Evolutionary conservation across 1,284 basidiomycete genomes (phyloP).

Genomic region (Sphagnurus paluster): DNA sequence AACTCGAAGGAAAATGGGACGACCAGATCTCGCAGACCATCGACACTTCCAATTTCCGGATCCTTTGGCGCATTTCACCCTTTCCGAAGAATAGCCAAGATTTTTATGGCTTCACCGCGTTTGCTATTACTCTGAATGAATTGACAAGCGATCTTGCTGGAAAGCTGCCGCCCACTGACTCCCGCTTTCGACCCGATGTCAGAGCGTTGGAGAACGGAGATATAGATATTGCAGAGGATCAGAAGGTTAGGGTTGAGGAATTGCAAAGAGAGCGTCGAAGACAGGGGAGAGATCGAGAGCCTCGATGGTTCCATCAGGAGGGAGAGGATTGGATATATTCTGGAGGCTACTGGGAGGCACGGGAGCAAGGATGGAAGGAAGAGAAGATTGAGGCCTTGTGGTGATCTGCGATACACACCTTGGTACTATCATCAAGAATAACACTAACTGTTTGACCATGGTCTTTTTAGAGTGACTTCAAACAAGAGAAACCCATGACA

Average conservation of each 20-base stretch:
- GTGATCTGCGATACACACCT: slow-evolving; percentile 39
- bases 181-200: slow-evolving; percentile 84
- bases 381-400: slow-evolving; percentile 53
- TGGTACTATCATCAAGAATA: not conserved
- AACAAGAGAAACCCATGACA: not conserved
- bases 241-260: slow-evolving; percentile 79
- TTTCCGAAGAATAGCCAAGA: slow-evolving; percentile 75
- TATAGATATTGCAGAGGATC: slow-evolving; percentile 71
- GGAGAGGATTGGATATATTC: slow-evolving; percentile 75
- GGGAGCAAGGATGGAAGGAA: slow-evolving; percentile 62
- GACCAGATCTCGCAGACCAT: slow-evolving; percentile 69
- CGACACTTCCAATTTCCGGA: slow-evolving; percentile 66
- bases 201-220: slow-evolving; percentile 84
- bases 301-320: slow-evolving; percentile 72
- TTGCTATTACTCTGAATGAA: slow-evolving; percentile 82
- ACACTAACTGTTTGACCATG: slow-evolving; percentile 6
- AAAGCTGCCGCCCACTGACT: slow-evolving; percentile 82
- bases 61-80: slow-evolving; percentile 74
- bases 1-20: slow-evolving; percentile 84
- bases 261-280: slow-evolving; percentile 68
- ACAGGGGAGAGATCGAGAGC: slow-evolving; percentile 52
- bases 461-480: too few species aligned
- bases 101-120: slow-evolving; percentile 83
- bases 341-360: slow-evolving; percentile 84
- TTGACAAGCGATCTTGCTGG: slow-evolving; percentile 69